Evolutionary conservation across 192 early-diverging fungal species (phyloP).

Genomic region (Mortierella antarctica): DNA sequence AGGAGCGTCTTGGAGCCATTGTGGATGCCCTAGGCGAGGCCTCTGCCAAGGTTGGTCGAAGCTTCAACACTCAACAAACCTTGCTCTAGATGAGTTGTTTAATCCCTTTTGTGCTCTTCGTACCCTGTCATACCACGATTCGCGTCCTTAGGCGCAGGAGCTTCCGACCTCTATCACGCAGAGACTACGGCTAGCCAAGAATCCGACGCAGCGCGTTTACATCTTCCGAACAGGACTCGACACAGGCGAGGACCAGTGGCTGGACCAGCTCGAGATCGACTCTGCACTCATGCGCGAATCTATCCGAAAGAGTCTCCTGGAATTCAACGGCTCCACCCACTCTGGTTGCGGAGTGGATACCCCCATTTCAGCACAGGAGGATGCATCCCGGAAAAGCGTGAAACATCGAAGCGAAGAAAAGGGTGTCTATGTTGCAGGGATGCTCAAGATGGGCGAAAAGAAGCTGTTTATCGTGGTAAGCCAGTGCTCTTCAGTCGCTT

Average conservation of each 20-base stretch:
- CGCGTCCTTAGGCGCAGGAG: conserved; percentile 39
- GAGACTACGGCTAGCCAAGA: conserved; percentile 37
- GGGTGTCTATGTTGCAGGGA: conserved; percentile 48
- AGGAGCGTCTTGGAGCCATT: conserved; percentile 43
- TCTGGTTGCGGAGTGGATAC: neutral
- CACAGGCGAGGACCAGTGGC: conserved; percentile 46
- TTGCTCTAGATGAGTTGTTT: neutral
- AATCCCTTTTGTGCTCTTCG: neutral
- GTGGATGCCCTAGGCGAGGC: conserved; percentile 55
- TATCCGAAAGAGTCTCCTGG: conserved; percentile 18
- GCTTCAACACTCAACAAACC: neutral
- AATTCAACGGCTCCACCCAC: neutral
- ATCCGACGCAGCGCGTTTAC: conserved; percentile 51
- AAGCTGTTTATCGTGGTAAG: conserved; percentile 56
- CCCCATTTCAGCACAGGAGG: neutral
- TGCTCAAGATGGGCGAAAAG: conserved; percentile 57
- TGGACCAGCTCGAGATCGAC: conserved; percentile 35
- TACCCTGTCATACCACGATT: neutral
- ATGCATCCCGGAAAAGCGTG: neutral
- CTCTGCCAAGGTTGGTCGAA: conserved; percentile 43
- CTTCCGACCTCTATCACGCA: conserved; percentile 52
- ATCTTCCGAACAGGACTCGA: conserved; percentile 47
- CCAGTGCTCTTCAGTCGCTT: neutral
- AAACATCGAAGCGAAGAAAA: conserved; percentile 37
- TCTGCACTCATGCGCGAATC: conserved; percentile 29